Evolutionary conservation across 164 flowering plant genomes (phyloP).

Genomic region (Cinnamomum micranthum): DNA sequence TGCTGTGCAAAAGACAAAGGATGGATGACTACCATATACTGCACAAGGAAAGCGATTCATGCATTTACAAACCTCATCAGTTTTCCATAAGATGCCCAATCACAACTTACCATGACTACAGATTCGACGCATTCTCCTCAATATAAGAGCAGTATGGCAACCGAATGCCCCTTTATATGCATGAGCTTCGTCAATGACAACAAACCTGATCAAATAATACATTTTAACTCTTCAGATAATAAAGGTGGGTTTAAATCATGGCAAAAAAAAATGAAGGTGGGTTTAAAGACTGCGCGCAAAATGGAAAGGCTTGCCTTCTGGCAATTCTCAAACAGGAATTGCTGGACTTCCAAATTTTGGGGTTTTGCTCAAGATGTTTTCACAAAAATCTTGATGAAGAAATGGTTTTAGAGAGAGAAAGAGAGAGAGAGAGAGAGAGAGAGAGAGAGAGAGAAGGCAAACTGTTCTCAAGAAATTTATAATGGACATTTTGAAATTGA

Average conservation of each 20-base stretch:
- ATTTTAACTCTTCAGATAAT: background rate
- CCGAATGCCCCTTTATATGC: conserved; percentile 94
- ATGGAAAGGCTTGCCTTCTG: no score
- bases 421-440: no score
- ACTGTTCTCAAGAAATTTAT: no score
- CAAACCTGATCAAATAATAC: conserved; percentile 40
- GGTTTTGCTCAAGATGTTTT: no score
- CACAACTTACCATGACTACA: conserved; percentile 72
- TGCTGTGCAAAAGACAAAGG: conserved; percentile 87
- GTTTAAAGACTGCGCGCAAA: background rate
- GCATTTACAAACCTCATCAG: background rate
- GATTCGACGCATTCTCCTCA: conserved; percentile 80
- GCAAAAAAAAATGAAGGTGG: background rate
- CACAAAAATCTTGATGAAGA: no score
- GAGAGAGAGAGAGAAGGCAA: no score
- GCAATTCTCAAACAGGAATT: no score
- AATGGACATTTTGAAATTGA: no score
- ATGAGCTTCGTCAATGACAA: conserved; percentile 95
- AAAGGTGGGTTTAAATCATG: no score
- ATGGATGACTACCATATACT: conserved; percentile 88
- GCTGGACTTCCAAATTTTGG: no score
- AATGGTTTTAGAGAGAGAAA: no score
- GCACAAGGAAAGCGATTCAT: conserved; percentile 22
- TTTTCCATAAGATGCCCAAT: background rate
- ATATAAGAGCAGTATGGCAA: conserved; percentile 79